Evolutionary conservation across 83 land plant genomes (phyloP), one percentile per base, ranked within the genome.

Genomic region (Isoetes engelmannii): DNA sequence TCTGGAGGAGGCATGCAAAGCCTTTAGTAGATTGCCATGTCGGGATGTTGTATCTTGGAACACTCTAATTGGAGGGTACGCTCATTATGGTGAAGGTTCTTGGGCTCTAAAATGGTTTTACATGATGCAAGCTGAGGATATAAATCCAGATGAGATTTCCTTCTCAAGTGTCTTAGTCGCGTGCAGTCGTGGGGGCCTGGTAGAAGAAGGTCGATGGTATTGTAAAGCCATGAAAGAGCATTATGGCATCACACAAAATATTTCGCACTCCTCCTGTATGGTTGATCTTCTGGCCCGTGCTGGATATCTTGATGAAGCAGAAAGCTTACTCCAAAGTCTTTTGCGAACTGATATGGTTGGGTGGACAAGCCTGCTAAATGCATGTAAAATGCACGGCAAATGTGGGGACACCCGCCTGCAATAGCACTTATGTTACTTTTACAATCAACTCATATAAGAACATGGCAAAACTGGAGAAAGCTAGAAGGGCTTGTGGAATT

Each of bases 11-110:
- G 67, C 67, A 2, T 7, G 47, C n/a, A 44, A 37, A 44, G 47
- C 45, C 9, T 64, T 64, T 47, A 13, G 3, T 9, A 12, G 8
- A 9, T 18, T 64, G 47, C 8, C 49, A 7, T 9, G 1, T 41
- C 67, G 47, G 15, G 41, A 44, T 44, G 67, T 64, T 64, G 47
- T 44, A 7, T 64, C 67, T 9, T 64, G 67, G 67, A 64, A 18
- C 13, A 44, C 49, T 8, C 13, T 64, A 47, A 64, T 64, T 47
- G 42, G 45, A 9, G 67, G 67, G 10, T 64, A 44, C 3, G 67
- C 41, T 1, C 49, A 64, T 41, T 7, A 9, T 7, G 47, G 47
- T 9, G 9, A 64, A 9, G 47, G 42, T 9, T 8, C 15, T 37
- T 10, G 12, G 9, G 67, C 67, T 64, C 67, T 64, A 9, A 47